Conservation (phyloP, 2,329 filamentous ascomycete genomes). For the Fusarium duplospermum region DNA sequence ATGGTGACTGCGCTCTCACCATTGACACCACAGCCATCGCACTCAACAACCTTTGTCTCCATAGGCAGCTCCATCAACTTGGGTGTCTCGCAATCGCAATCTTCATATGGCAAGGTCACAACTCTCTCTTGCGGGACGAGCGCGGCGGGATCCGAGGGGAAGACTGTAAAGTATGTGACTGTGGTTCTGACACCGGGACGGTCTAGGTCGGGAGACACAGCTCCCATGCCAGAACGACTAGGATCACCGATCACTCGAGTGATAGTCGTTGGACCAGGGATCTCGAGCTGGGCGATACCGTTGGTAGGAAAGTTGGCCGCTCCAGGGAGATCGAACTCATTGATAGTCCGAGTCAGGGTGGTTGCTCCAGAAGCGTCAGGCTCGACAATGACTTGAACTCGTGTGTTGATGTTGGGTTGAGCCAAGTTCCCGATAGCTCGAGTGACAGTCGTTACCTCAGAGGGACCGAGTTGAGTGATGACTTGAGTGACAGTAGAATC, state of each 20-base stretch:
- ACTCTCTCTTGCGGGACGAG: constrained; percentile 51
- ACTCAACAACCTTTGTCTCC: constrained; percentile 37
- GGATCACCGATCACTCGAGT: constrained; percentile 5
- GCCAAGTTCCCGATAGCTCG: not conserved
- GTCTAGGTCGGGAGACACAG: not conserved
- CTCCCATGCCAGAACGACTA: not conserved
- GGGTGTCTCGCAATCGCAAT: constrained; percentile 37
- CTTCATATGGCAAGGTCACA: constrained; percentile 45
- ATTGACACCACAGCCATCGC: constrained; percentile 36
- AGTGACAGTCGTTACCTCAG: not conserved
- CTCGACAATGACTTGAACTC: not conserved
- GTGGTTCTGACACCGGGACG: constrained; percentile 30
- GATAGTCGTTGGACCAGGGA: not conserved
- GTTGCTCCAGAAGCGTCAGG: not conserved
- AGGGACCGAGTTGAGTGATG: not conserved
- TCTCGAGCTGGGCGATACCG: not conserved
- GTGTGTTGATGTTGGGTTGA: not conserved
- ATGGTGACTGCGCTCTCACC: constrained; percentile 40
- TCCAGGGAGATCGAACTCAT: not conserved
- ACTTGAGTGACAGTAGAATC: not conserved
- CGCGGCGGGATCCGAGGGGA: constrained; percentile 48
- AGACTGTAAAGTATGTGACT: constrained; percentile 40
- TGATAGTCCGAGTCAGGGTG: not conserved
- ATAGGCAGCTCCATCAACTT: constrained; percentile 30
- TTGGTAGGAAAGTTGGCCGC: not conserved